Percentiles rank a stretch among this genome's conserved stretches.
phyloP scores from a whole-genome alignment of 495 filamentous ascomycete genomes.

The Xylaria cubensis region DNA sequence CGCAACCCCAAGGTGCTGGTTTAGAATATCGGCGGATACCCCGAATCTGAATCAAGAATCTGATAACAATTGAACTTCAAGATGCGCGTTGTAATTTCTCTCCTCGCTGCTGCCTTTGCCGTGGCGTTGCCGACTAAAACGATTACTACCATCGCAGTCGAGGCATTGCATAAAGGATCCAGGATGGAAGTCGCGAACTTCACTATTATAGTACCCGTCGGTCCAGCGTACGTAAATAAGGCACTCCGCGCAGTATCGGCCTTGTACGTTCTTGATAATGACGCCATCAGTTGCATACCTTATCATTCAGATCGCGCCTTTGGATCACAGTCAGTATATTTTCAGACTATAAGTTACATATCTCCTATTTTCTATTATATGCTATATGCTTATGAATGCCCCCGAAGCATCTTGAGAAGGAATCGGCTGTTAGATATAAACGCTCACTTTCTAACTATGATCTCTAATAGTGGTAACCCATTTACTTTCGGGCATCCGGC shows the following conservation, averaged over 20 bases:
- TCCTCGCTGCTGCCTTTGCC: not conserved
- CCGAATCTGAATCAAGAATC: not conserved
- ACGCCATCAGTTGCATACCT: not conserved
- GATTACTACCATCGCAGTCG: not conserved
- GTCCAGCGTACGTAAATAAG: not conserved
- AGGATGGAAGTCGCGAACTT: not conserved
- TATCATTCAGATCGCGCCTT: not conserved
- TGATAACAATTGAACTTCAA: not conserved
- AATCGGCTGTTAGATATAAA: not conserved
- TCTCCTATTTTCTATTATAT: not conserved
- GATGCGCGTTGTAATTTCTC: not conserved
- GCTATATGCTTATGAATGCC: not conserved
- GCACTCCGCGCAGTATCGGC: not conserved
- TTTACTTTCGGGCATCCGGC: constrained; percentile 9
- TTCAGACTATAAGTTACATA: not conserved
- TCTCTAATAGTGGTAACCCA: not conserved
- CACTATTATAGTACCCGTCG: not conserved
- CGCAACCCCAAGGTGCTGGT: not conserved
- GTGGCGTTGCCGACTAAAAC: not conserved
- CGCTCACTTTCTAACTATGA: not conserved
- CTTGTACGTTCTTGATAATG: not conserved
- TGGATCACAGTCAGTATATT: constrained; percentile 1
- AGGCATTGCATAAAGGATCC: not conserved
- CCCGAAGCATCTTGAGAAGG: not conserved
- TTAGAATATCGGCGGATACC: not conserved